Evolutionary conservation across 2,329 filamentous ascomycete genomes (phyloP).

Genomic region (Penicillium sp.): DNA sequence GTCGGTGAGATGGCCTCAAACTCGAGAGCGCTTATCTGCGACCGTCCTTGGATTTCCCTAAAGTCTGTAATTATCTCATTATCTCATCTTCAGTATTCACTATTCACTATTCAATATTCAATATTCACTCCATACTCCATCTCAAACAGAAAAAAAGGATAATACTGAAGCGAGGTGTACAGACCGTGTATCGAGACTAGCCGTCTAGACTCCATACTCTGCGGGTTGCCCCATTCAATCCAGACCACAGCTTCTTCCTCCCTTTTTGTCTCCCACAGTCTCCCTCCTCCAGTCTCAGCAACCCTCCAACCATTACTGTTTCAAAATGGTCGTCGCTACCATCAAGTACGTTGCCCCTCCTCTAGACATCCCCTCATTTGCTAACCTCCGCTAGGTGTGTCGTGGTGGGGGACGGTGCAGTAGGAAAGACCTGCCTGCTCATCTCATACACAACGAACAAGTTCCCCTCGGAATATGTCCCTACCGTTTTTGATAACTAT

Average conservation of each 20-base stretch:
- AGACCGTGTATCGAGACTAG: slow-evolving; percentile 10
- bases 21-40: too few species aligned
- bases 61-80: too few species aligned
- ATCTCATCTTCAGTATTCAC: too few species aligned
- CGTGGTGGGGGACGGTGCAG: slow-evolving; percentile 98
- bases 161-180: slow-evolving; percentile 4
- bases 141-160: not conserved
- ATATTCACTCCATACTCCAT: not conserved
- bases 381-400: slow-evolving; percentile 70
- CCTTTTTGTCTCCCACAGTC: slow-evolving; percentile 32
- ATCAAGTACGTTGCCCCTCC: slow-evolving; percentile 57
- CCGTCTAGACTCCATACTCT: slow-evolving; percentile 26
- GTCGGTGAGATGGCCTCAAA: too few species aligned
- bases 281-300: slow-evolving; percentile 5
- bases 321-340: slow-evolving; percentile 62
- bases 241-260: slow-evolving; percentile 30
- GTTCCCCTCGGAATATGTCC: slow-evolving; percentile 99
- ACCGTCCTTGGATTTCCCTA: too few species aligned
- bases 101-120: too few species aligned
- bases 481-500: slow-evolving; percentile 99
- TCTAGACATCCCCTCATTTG: slow-evolving; percentile 10
- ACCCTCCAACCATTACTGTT: slow-evolving; percentile 10
- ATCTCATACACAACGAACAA: slow-evolving; percentile 99
- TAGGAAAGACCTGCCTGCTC: slow-evolving; percentile 97
- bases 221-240: slow-evolving; percentile 28